Base-by-base conservation (phyloP, 192 early-diverging fungal species). In the Chytriomyces sp. region DNA sequence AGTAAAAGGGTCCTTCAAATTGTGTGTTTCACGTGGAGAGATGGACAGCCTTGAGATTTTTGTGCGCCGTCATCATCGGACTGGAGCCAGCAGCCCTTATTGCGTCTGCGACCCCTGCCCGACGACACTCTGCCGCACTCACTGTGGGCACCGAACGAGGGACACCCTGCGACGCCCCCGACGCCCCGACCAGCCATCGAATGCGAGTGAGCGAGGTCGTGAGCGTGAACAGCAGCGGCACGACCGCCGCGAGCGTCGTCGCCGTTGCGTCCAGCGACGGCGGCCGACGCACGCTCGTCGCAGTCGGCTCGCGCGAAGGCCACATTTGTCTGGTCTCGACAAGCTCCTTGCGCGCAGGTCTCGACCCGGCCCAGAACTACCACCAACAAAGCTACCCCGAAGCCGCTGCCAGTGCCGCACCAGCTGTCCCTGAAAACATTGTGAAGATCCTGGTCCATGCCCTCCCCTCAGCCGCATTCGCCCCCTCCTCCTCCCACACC, bases 271-370 rank as follows among this genome's bases (percentile, higher is more conserved):
- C 19, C 12, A 32, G 31, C 5, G 56, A 58, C 52, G 62, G 25
- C 44, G n/a, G 62, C 49, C 40, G 25, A 1, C 40, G 26, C 62
- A 17, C 22, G 14, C 19, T 22, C 1, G 62, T 70, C n/a, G 28
- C 17, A 19, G 56, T 59, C 3, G 68, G 55, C 59, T 22, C 17
- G 17, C 8, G 68, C 1, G 68, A 70, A 25, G 68, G 68, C 59
- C 31, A 30, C 25, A 55, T 73, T 8, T 22, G 14, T 7, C 19
- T 60, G 19, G n/a, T 14, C 8, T 28, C 39, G 39, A 14, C 25
- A 14, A 67, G n/a, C 8, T n/a, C 8, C 41, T 8, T 6, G 14
- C 4, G 10, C 33, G 37, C 31, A 7, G 39, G 26, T 19, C 63
- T 38, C 19, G 17, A 7, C 14, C 40, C 34, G 41, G 14, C 41